Base-by-base conservation (phyloP, 768 basidiomycete genomes). In the Gymnopilus dilepis region DNA sequence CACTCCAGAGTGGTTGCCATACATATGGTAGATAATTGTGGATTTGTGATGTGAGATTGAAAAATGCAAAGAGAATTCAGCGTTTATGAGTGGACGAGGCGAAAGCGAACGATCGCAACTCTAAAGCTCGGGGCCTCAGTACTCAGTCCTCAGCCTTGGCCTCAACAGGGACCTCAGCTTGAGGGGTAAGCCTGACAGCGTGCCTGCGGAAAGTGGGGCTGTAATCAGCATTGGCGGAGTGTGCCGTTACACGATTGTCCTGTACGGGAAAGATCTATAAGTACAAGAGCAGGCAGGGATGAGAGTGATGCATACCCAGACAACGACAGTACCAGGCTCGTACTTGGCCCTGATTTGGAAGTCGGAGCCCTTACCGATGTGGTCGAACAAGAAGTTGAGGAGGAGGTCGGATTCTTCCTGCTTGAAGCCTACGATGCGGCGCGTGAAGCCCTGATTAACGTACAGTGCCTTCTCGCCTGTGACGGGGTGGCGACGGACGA, bases 381-480 rank as follows among this genome's bases (percentile, higher is more conserved):
- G 84, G 67, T 84, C 79, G 72, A 74, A 84, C 47, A 85, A 75
- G 78, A 86, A 85, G 45, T 80, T 81, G 64, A 85, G 74, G 24
- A 87, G 74, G 62, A 77, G 80, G 43, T 86, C 83, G 22, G 83
- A 84, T 67, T 86, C 85, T 63, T 86, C 84, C 9, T 74, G 43
- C 61, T 82, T 83, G 75, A 77, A 84, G 5, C 85, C 85, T 43
- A 85, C 83, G 68, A 86, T 86, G 64, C 75, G 77, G 30, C 73
- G 71, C 3, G 84, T 84, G 76, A 86, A 86, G 30, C 80, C 82
- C 56, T 77, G 78, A 72, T 86, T 86, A 72, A 87, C 74, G 67
- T 84, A 86, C 19, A 88, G 74, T 1, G 82, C 83, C 72, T 87
- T 86, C 69, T 86, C 82, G n/a, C 85, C 85, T 0, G 87, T 88